Conservation (phyloP, 225 moss, liverwort and hornwort species). For the Rhytidiadelphus loreus region DNA sequence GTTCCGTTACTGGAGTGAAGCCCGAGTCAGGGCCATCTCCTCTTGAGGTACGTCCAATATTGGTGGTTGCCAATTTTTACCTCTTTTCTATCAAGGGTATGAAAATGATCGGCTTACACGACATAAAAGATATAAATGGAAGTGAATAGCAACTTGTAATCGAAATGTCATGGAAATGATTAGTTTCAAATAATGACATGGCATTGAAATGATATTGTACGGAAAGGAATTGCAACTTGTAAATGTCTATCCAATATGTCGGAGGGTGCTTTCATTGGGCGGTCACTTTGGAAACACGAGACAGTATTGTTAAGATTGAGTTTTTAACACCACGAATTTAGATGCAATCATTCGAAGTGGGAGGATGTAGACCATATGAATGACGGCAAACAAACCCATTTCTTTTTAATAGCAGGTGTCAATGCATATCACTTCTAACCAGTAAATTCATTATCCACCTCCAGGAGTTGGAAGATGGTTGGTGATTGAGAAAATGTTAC, state of each 20-base stretch:
- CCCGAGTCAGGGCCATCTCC: constrained; percentile 75
- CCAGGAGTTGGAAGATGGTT: not conserved
- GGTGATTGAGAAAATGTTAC: not conserved
- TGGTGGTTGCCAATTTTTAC: not conserved
- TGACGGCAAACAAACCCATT: not conserved
- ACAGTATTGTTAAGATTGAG: not conserved
- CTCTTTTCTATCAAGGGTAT: not conserved
- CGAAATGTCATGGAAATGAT: not conserved
- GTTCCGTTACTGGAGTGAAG: constrained; percentile 91
- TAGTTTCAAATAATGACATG: not conserved
- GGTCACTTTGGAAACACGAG: not conserved
- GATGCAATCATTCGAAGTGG: not conserved
- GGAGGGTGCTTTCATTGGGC: not conserved
- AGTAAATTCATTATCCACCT: not conserved
- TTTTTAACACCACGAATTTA: not conserved
- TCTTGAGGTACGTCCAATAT: constrained; percentile 37
- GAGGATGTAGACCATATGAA: not conserved
- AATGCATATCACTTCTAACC: not conserved
- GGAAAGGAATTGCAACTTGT: not conserved
- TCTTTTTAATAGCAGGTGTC: not conserved
- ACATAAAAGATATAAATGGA: not conserved
- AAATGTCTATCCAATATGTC: not conserved
- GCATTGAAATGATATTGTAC: not conserved
- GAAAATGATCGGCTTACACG: not conserved
- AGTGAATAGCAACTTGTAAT: not conserved